These are phyloP conservation scores for Diaporthe citriasiana DNA, from an alignment of 2,329 filamentous ascomycete genomes.

Conservation along the genomic window DNA sequence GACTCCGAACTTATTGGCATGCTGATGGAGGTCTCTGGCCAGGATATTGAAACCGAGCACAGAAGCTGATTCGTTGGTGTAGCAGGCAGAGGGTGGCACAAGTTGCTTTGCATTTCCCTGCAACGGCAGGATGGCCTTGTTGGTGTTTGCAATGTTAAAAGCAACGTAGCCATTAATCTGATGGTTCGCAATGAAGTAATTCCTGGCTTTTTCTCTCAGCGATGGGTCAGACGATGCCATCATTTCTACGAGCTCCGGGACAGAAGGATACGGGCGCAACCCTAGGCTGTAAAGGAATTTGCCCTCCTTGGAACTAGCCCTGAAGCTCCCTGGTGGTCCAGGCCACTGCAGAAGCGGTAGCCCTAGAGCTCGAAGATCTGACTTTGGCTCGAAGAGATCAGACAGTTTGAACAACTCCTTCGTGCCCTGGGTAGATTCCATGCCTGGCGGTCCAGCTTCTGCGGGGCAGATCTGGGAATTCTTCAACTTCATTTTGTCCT, in stretches of 20 bases:
- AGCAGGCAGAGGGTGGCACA: constrained; percentile 82
- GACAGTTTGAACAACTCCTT: constrained; percentile 76
- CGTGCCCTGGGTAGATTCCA: constrained; percentile 67
- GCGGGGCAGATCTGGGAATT: constrained; percentile 86
- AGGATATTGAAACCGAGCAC: constrained; percentile 87
- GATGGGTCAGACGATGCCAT: constrained; percentile 74
- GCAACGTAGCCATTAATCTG: constrained; percentile 80
- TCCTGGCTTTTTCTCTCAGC: constrained; percentile 78
- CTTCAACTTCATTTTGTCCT: constrained; percentile 84
- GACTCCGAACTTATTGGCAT: constrained; percentile 90
- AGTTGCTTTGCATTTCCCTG: constrained; percentile 76
- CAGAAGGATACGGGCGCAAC: constrained; percentile 78
- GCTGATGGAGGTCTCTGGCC: constrained; percentile 79
- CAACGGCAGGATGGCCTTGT: constrained; percentile 78
- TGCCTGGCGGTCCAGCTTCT: constrained; percentile 71
- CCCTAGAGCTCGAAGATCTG: constrained; percentile 75
- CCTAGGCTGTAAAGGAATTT: constrained; percentile 82
- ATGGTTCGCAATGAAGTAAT: constrained; percentile 87
- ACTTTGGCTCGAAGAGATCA: constrained; percentile 86
- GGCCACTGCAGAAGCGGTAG: constrained; percentile 89
- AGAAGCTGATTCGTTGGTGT: constrained; percentile 81
- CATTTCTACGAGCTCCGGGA: constrained; percentile 81
- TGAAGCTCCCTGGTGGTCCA: constrained; percentile 73
- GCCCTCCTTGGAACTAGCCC: constrained; percentile 77
- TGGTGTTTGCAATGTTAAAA: constrained; percentile 70